These are phyloP conservation scores for Pythium graminicola DNA, from an alignment of 352 stramenopile species.

Conservation along the genomic window DNA sequence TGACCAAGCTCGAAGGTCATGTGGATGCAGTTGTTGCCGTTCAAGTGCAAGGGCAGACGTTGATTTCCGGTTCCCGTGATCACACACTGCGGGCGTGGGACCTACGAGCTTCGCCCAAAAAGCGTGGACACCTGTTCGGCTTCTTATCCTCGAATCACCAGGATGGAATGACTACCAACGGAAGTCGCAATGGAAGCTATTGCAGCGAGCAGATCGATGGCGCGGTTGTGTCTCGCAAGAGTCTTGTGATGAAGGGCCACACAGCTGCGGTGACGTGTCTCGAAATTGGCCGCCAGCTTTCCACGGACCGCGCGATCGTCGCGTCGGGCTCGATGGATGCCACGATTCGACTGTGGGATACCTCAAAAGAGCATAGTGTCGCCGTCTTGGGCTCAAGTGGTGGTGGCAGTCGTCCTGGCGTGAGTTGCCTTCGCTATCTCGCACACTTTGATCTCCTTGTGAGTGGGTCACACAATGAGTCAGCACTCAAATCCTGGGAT, in stretches of 20 bases:
- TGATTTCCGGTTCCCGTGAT: constrained; percentile 68
- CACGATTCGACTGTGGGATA: constrained; percentile 73
- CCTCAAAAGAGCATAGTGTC: constrained; percentile 49
- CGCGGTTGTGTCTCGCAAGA: constrained; percentile 47
- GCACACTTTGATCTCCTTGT: constrained; percentile 55
- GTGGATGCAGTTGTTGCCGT: constrained; percentile 44
- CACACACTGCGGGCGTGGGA: constrained; percentile 71
- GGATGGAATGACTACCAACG: constrained; percentile 13
- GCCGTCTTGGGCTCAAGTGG: constrained; percentile 29
- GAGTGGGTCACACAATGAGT: constrained; percentile 37
- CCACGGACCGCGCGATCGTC: constrained; percentile 45
- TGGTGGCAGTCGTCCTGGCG: constrained; percentile 23
- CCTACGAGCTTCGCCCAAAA: constrained; percentile 49
- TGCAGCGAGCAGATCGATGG: constrained; percentile 37
- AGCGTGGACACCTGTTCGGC: constrained; percentile 43
- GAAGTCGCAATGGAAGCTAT: constrained; percentile 9
- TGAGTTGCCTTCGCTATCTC: constrained; percentile 61
- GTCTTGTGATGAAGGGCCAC: constrained; percentile 60
- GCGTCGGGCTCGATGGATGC: constrained; percentile 62
- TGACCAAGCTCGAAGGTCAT: constrained; percentile 46
- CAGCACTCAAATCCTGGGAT: constrained; percentile 70
- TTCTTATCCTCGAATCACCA: constrained; percentile 38
- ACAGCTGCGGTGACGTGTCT: constrained; percentile 53
- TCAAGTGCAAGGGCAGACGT: constrained; percentile 47
- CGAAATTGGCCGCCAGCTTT: constrained; percentile 67